phyloP scores from a whole-genome alignment of 352 stramenopile genomes.

The Phytophthora hybrid region DNA sequence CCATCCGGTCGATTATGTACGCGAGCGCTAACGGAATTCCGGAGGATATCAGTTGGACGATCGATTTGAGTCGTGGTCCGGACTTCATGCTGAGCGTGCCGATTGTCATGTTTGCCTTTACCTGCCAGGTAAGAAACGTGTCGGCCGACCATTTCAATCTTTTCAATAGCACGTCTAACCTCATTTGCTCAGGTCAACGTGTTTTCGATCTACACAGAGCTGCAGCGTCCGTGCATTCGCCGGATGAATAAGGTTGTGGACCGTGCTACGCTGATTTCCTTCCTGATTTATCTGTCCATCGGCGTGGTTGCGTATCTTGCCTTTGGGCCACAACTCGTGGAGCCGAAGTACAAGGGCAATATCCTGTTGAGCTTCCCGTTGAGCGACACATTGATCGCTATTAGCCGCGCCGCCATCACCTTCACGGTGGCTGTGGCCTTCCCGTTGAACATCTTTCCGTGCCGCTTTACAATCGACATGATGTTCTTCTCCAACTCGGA shows the following conservation, averaged over 20 bases:
- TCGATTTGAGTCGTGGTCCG: conserved; percentile 70
- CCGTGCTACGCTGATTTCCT: conserved; percentile 75
- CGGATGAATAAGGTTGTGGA: conserved; percentile 92
- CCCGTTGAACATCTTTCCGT: conserved; percentile 90
- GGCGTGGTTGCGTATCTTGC: conserved; percentile 83
- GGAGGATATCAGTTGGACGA: conserved; percentile 74
- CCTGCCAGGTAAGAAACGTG: conserved; percentile 64
- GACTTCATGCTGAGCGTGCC: conserved; percentile 89
- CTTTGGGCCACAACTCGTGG: conserved; percentile 68
- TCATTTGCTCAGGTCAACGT: conserved; percentile 68
- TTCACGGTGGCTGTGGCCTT: conserved; percentile 88
- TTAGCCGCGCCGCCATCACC: conserved; percentile 86
- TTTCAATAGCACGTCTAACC: not conserved
- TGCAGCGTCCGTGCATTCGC: conserved; percentile 86
- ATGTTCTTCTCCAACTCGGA: conserved; percentile 88
- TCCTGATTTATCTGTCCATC: conserved; percentile 82
- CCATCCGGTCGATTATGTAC: conserved; percentile 81
- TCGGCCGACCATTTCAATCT: not conserved
- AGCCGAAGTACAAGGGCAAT: conserved; percentile 84
- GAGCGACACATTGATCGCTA: conserved; percentile 79
- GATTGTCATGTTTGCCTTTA: conserved; percentile 92
- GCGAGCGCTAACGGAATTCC: conserved; percentile 62
- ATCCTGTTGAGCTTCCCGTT: conserved; percentile 85
- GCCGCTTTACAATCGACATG: conserved; percentile 89
- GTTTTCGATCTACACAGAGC: conserved; percentile 91